Base-by-base conservation (phyloP, 2,329 filamentous ascomycete genomes). In the Fusarium sp. region DNA sequence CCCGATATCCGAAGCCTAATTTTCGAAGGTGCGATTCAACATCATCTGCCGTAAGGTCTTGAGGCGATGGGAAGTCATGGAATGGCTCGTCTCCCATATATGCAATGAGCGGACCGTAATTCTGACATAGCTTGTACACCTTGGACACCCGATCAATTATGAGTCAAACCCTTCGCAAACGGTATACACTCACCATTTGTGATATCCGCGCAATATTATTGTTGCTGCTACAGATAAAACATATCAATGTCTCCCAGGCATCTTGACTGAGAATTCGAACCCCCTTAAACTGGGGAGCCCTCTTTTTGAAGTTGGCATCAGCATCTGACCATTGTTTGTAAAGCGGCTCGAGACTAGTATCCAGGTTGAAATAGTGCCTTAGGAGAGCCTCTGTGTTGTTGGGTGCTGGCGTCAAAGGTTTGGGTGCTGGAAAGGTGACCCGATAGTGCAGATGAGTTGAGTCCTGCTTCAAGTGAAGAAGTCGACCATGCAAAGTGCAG, bases 211-310 rank as follows among this genome's bases (percentile, higher is more conserved):
- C 89, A 69, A 99, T 99, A 81, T 99, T 98, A 84, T 99, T 99
- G 84, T 99, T 99, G 83, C 95, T 98, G 83, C 95, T 98, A 87
- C 96, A 99, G 73, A 99, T 99, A 83, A 99, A 99, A 64, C 93
- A 92, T 30, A 99, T 87, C 28, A 99, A 86, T 2, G 96, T 91
- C 82, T 99, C 96, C 96, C 97, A 99, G 2, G 96, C 92, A 85
- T 98, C 95, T 84, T 99, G 96, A 77, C 92, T 94, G 50, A 99
- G 85, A 74, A 99, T 98, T 28, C 96, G 91, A 63, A 99, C 93
- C 18, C 97, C 96, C 0, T 92, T 92, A 81, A 99, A 99, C 63
- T 92, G 91, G 0, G 93, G 92, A 0, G 96, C 96, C 75, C 94
- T 94, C 79, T 92, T 93, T 77, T 91, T 92, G 83, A 99, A 99